Evolutionary conservation across 208 protist genomes (phyloP).

Genomic region (Trypanosoma melophagium): DNA sequence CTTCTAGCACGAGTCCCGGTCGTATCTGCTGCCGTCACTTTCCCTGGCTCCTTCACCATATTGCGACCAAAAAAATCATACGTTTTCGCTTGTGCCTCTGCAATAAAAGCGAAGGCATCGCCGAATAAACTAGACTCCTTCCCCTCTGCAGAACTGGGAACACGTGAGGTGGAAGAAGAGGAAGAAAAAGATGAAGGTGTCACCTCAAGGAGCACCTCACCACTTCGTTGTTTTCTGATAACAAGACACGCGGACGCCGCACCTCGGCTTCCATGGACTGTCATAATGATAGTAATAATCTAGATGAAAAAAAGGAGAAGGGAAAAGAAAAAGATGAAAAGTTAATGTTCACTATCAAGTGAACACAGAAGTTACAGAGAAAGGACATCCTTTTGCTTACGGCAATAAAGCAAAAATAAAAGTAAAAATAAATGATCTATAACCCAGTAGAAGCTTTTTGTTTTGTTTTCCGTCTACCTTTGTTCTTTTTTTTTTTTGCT

Average conservation of each 20-base stretch:
- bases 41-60: slow-evolving; percentile 30
- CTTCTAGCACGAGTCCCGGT: background rate
- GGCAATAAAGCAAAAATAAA: background rate
- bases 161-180: too few species aligned
- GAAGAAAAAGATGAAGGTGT: slow-evolving; percentile 3
- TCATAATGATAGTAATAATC: background rate
- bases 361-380: too few species aligned
- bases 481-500: slow-evolving; percentile 25
- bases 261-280: slow-evolving; percentile 1
- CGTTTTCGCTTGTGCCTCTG: slow-evolving; percentile 48
- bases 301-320: slow-evolving; percentile 18
- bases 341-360: too few species aligned
- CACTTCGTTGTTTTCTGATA: slow-evolving; percentile 26
- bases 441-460: background rate
- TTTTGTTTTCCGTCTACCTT: background rate
- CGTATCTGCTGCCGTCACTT: background rate
- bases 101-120: slow-evolving; percentile 48
- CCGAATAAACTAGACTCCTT: slow-evolving; percentile 31
- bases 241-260: slow-evolving; percentile 6
- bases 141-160: background rate
- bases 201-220: slow-evolving; percentile 33
- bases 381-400: too few species aligned
- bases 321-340: background rate
- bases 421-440: background rate
- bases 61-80: slow-evolving; percentile 63